Evolutionary conservation across 352 stramenopile genomes (phyloP).

Genomic region (Saprolegnia diclina): DNA sequence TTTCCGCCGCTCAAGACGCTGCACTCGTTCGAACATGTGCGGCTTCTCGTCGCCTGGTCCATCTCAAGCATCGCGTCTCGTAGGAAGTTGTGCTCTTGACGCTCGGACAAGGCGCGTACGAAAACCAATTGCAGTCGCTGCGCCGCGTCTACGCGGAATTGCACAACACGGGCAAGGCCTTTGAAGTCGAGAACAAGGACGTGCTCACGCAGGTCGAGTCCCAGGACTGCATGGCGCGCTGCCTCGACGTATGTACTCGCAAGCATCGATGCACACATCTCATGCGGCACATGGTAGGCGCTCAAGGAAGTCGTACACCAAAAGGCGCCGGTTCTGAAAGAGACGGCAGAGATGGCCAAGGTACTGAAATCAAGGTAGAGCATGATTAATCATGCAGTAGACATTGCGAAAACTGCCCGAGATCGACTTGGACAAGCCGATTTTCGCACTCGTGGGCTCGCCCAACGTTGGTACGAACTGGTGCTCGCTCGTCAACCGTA

Average conservation of each 20-base stretch:
- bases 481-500: not conserved
- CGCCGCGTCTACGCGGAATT: conserved; percentile 68
- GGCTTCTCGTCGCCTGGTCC: conserved; percentile 12
- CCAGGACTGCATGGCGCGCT: conserved; percentile 61
- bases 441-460: conserved; percentile 79
- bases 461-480: conserved; percentile 65
- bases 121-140: conserved; percentile 65
- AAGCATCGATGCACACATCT: not conserved
- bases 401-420: conserved; percentile 64
- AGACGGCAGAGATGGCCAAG: conserved; percentile 60
- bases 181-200: conserved; percentile 59
- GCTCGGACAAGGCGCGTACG: conserved; percentile 61
- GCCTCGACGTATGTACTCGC: conserved; percentile 47
- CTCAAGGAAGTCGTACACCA: conserved; percentile 38
- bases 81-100: conserved; percentile 80
- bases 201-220: conserved; percentile 77
- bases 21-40: conserved; percentile 75
- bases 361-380: conserved; percentile 21
- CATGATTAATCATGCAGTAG: conserved; percentile 29
- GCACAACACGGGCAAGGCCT: conserved; percentile 70
- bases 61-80: not conserved
- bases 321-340: conserved; percentile 37
- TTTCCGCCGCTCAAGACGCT: conserved; percentile 73
- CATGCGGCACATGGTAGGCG: conserved; percentile 28
- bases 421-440: conserved; percentile 71